Evolutionary conservation across 371 early-diverging fungal genomes (phyloP), one percentile per base, ranked within the genome.

Genomic region (Mucor indicus): DNA sequence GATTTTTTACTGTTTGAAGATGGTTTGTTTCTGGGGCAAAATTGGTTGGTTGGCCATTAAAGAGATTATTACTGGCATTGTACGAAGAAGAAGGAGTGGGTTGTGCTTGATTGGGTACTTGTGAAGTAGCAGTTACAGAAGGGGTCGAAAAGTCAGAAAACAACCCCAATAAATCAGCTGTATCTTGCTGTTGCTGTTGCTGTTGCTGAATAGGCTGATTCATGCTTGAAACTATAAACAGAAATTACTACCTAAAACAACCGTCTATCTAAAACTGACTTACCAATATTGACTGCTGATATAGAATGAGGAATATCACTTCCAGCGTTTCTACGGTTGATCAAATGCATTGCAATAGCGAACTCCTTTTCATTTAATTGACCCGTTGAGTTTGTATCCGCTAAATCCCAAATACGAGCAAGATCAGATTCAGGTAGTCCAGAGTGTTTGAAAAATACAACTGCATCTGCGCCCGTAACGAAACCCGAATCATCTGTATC

Each of bases 401-500:
- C 75, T 49, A 83, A 60, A 53, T 84, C 83, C 86, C 91, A 91
- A 42, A 91, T 84, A 29, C 70, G 74, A 16, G 89, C 89, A 40
- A 91, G 60, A 19, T 72, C 81, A 0, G 67, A 41, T 24, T 84
- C 84, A 2, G 85, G 76, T 43, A 91, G 62, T 21, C 84, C 81
- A 1, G 91, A 90, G 48, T 86, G 85, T 46, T 81, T 71, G 43
- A 91, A 91, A 50, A 88, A 89, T 13, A 77, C 76, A 6, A 83
- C 81, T 2, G 89, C 87, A 35, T 85, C 88, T 8, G 80, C 81
- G 19, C 82, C 75, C 6, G 75, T 63, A 0, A 74, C 54, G 29
- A 25, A 55, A 0, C 70, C 74, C 2, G 62, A 35, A 7, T 58
- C 30, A 30, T 57, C 57, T 11, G 60, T 59, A 49, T 62, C 61